phyloP scores from a whole-genome alignment of 139 green algal species.

The Volvox reticuliferus region DNA sequence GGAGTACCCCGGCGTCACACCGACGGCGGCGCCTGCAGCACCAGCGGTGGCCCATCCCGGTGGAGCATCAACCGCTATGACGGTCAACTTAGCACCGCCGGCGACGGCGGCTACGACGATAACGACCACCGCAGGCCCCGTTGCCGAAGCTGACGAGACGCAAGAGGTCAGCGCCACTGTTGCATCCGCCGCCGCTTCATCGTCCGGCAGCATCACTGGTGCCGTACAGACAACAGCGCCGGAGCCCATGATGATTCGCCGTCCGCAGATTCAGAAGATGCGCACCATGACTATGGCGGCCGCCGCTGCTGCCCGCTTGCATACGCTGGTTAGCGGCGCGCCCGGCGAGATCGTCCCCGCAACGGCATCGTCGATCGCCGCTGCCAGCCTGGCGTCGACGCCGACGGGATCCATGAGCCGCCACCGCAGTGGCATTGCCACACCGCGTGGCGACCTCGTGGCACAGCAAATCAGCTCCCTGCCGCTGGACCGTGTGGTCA shows the following conservation, averaged over 20 bases:
- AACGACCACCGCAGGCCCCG: too few species aligned
- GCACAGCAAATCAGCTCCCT: constrained; percentile 17
- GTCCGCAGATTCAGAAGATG: constrained; percentile 43
- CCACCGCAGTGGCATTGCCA: constrained; percentile 25
- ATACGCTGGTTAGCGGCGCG: constrained; percentile 15
- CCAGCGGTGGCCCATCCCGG: background rate
- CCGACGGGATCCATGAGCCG: background rate
- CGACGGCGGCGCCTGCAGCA: background rate
- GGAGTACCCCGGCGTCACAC: background rate
- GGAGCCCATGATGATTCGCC: background rate
- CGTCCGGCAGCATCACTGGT: background rate
- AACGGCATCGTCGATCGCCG: background rate
- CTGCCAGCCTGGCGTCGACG: background rate
- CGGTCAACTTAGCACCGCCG: background rate
- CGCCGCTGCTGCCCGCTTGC: background rate
- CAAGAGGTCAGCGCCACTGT: background rate
- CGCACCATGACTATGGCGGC: background rate
- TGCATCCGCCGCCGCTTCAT: background rate
- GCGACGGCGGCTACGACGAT: background rate
- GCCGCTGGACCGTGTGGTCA: constrained; percentile 39
- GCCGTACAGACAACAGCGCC: background rate
- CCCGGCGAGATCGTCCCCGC: constrained; percentile 27
- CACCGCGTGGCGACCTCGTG: constrained; percentile 28
- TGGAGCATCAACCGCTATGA: background rate
- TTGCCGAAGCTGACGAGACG: background rate